Conservation (phyloP, 75 land plant species). For the Sequoiadendron giganteum region DNA sequence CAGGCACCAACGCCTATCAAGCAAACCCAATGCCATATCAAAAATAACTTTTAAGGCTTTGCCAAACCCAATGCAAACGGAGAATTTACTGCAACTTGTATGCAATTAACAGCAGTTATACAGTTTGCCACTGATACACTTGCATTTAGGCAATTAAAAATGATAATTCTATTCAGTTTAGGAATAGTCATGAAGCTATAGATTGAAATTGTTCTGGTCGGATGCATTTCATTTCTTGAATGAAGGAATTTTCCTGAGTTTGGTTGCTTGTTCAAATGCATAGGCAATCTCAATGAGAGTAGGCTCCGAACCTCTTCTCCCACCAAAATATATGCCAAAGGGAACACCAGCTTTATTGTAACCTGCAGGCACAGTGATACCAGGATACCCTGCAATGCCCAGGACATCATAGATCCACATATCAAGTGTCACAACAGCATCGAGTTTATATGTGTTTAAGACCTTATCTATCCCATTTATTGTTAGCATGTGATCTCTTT, state of each 20-base stretch:
- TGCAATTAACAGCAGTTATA: no score
- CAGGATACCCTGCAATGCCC: slow-evolving; percentile 63
- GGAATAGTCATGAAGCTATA: no score
- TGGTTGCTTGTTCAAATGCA: slow-evolving; percentile 42
- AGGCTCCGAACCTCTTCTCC: slow-evolving; percentile 46
- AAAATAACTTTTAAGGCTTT: no score
- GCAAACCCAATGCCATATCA: no score
- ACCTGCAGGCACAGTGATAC: slow-evolving; percentile 61
- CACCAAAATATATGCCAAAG: slow-evolving; percentile 60
- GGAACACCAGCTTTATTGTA: slow-evolving; percentile 38
- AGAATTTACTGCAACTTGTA: no score
- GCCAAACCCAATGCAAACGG: no score
- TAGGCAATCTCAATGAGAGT: slow-evolving; percentile 41
- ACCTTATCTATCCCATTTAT: slow-evolving; percentile 35
- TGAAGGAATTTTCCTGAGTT: slow-evolving; percentile 22
- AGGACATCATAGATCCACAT: slow-evolving; percentile 7
- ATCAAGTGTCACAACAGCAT: slow-evolving; percentile 38
- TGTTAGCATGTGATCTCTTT: slow-evolving; percentile 18
- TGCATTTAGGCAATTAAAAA: no score
- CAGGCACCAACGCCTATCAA: no score
- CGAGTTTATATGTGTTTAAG: slow-evolving; percentile 32
- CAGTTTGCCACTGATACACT: no score
- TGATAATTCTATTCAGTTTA: no score
- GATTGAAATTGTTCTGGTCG: no score
- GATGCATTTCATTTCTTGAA: neutral